Conservation (phyloP, 352 stramenopile genomes). For the Phytophthora cryptogea region DNA sequence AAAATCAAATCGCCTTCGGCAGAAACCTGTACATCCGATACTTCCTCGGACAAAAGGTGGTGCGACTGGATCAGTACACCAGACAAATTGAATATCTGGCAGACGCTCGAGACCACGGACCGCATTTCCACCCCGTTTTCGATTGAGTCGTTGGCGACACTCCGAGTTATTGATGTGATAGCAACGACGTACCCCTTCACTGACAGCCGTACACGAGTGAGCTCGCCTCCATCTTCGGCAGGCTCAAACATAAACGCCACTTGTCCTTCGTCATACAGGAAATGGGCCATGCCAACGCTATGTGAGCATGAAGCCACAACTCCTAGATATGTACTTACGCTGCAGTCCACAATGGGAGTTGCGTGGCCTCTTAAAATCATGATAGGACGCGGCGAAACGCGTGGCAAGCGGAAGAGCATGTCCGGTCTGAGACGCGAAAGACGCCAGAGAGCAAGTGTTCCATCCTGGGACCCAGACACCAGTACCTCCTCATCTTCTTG, state of each 20-base stretch:
- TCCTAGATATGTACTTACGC: conserved; percentile 65
- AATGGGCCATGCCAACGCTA: conserved; percentile 62
- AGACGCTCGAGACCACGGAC: conserved; percentile 40
- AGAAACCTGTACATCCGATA: conserved; percentile 60
- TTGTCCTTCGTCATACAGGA: conserved; percentile 70
- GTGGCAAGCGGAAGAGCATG: conserved; percentile 71
- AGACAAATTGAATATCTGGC: conserved; percentile 71
- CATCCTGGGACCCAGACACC: conserved; percentile 73
- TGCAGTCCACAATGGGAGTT: conserved; percentile 56
- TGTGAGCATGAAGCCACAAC: conserved; percentile 70
- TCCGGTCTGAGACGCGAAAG: conserved; percentile 76
- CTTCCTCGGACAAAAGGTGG: conserved; percentile 47
- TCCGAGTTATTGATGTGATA: conserved; percentile 33
- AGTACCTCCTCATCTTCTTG: conserved; percentile 78
- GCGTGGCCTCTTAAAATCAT: conserved; percentile 68
- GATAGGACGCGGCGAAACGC: conserved; percentile 68
- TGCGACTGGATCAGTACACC: conserved; percentile 59
- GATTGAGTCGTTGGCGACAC: background rate
- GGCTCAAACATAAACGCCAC: conserved; percentile 72
- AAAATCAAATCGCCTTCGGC: conserved; percentile 77
- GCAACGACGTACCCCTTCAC: conserved; percentile 68
- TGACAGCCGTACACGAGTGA: conserved; percentile 56
- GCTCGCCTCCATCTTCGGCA: conserved; percentile 24
- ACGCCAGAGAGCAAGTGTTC: conserved; percentile 70
- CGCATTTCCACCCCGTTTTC: conserved; percentile 7